Percentiles rank a stretch among this genome's conserved stretches.
phyloP scores from a whole-genome alignment of 1,284 basidiomycete species.

The Malassezia pachydermatis region DNA sequence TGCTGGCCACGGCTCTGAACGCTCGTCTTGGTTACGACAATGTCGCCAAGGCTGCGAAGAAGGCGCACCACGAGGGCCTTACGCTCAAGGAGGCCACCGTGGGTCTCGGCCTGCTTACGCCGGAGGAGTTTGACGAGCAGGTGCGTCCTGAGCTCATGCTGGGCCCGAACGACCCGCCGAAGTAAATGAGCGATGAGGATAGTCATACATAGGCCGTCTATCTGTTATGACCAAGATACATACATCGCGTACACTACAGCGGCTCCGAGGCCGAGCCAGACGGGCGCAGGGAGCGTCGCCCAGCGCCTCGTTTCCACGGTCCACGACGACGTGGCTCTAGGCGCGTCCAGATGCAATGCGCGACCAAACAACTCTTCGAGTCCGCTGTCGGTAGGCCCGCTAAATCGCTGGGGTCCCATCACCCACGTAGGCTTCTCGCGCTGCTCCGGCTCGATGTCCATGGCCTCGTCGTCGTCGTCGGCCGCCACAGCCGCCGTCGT shows the following conservation, averaged over 20 bases:
- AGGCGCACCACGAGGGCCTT: constrained; percentile 94
- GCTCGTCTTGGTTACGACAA: constrained; percentile 88
- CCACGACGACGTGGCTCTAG: neutral
- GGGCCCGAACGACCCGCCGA: constrained; percentile 34
- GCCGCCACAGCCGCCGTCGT: neutral
- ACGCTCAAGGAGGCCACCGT: constrained; percentile 92
- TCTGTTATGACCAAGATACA: no score
- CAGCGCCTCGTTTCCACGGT: neutral
- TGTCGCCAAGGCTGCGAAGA: constrained; percentile 96
- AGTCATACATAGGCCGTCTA: no score
- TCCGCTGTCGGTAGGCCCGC: constrained; percentile 28
- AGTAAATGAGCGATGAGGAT: no score
- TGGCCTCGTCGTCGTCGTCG: constrained; percentile 3
- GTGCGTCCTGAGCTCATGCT: constrained; percentile 72
- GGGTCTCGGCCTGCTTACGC: constrained; percentile 69
- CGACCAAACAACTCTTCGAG: constrained; percentile 33
- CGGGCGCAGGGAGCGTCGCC: no score
- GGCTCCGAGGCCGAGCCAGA: no score
- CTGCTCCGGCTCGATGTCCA: constrained; percentile 7
- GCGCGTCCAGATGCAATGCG: neutral
- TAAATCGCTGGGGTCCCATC: constrained; percentile 32
- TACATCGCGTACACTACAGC: no score
- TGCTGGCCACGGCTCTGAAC: constrained; percentile 92
- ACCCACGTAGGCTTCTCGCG: constrained; percentile 17
- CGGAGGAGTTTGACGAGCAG: constrained; percentile 88